These are phyloP conservation scores for Myriosclerotinia scirpicola DNA, from an alignment of 2,329 filamentous ascomycete genomes.

Conservation along the genomic window DNA sequence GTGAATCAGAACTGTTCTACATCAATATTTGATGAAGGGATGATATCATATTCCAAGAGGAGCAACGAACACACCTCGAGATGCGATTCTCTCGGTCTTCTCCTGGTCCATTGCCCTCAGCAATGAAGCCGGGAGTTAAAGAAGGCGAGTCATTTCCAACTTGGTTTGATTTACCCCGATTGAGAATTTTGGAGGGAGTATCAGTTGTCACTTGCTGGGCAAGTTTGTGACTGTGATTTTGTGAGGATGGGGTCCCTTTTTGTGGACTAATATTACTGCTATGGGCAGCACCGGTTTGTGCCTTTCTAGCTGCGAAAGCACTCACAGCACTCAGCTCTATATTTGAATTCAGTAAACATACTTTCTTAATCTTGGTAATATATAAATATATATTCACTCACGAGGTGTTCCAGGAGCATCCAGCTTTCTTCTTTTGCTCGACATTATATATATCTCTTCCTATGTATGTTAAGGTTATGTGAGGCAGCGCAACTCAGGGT, in stretches of 20 bases:
- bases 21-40: constrained; percentile 29
- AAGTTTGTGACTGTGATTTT: background rate
- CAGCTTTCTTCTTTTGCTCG: constrained; percentile 47
- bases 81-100: background rate
- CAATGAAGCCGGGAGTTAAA: constrained; percentile 8
- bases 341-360: constrained; percentile 22
- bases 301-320: constrained; percentile 39
- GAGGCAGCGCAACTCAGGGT: constrained; percentile 18
- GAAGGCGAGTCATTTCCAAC: background rate
- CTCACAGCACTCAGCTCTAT: constrained; percentile 35
- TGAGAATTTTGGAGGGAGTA: background rate
- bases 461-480: too few relatives aligned
- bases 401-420: constrained; percentile 42
- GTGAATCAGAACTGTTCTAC: constrained; percentile 33
- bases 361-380: background rate
- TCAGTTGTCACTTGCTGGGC: background rate
- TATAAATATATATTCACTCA: constrained; percentile 34
- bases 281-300: constrained; percentile 25
- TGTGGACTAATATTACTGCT: background rate
- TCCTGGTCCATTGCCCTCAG: background rate
- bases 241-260: background rate
- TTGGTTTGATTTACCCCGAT: background rate
- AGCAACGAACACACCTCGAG: constrained; percentile 14
- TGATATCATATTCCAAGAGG: background rate
- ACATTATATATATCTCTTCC: constrained; percentile 7